Percentiles rank a stretch among this genome's conserved stretches.
Evolutionary conservation across 2,329 filamentous ascomycete species (phyloP).

Genomic region (Hypoxylon sp.): DNA sequence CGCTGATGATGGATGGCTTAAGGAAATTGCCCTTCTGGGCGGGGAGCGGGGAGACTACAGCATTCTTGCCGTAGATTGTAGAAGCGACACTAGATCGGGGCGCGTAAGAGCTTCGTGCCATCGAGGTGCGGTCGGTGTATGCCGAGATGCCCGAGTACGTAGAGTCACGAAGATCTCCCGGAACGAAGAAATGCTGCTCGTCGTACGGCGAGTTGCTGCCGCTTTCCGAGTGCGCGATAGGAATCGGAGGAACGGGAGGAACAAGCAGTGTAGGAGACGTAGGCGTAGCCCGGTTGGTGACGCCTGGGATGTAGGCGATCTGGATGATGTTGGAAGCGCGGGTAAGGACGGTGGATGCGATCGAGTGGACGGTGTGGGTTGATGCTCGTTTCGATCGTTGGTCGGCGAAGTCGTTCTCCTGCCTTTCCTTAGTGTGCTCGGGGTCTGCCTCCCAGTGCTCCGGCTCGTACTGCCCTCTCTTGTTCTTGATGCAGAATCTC

Average conservation of each 20-base stretch:
- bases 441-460: slow-evolving; percentile 62
- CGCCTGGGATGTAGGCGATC: slow-evolving; percentile 97
- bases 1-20: slow-evolving; percentile 91
- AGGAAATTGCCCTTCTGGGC: slow-evolving; percentile 87
- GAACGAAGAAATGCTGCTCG: slow-evolving; percentile 93
- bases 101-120: slow-evolving; percentile 65
- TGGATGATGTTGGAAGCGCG: slow-evolving; percentile 98
- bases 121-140: slow-evolving; percentile 68
- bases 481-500: slow-evolving; percentile 85
- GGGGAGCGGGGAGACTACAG: slow-evolving; percentile 76
- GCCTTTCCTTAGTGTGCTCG: slow-evolving; percentile 59
- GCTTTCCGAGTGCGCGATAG: slow-evolving; percentile 68
- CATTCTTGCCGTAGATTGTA: slow-evolving; percentile 92
- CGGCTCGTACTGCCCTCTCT: slow-evolving; percentile 69
- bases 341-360: slow-evolving; percentile 94
- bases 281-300: slow-evolving; percentile 88
- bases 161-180: slow-evolving; percentile 87
- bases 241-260: slow-evolving; percentile 93
- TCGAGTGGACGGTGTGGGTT: slow-evolving; percentile 85
- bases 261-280: slow-evolving; percentile 83
- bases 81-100: slow-evolving; percentile 82
- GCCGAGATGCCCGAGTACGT: slow-evolving; percentile 82
- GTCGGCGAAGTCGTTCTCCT: slow-evolving; percentile 47
- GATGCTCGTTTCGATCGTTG: slow-evolving; percentile 74
- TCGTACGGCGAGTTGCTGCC: slow-evolving; percentile 66